Percentiles rank a stretch among this genome's conserved stretches.
Evolutionary conservation across 2,329 filamentous ascomycete genomes (phyloP).

Genomic region (Clonostachys byssicola): DNA sequence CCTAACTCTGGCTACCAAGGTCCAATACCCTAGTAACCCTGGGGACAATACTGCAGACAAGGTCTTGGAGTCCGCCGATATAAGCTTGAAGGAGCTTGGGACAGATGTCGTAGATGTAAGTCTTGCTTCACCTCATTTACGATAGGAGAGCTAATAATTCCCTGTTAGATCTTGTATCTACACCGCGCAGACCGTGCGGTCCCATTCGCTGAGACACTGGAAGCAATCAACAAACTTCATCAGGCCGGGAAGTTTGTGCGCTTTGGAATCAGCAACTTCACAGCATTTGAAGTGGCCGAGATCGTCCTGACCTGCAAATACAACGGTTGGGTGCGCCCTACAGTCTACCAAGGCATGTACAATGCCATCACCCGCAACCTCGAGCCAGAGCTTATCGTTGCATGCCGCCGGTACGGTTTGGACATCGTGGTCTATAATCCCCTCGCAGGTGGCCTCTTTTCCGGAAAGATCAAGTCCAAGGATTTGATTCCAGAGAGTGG

Average conservation of each 20-base stretch:
- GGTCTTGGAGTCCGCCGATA: constrained; percentile 62
- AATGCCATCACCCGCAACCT: constrained; percentile 74
- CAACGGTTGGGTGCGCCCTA: constrained; percentile 77
- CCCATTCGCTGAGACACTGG: constrained; percentile 76
- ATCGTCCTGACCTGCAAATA: constrained; percentile 75
- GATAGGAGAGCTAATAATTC: not conserved
- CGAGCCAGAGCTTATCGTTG: constrained; percentile 69
- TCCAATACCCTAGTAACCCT: constrained; percentile 54
- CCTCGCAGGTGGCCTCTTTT: constrained; percentile 75
- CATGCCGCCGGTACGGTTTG: constrained; percentile 71
- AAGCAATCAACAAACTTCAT: constrained; percentile 75
- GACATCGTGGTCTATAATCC: constrained; percentile 83
- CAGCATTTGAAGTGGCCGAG: constrained; percentile 84
- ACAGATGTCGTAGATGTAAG: constrained; percentile 67
- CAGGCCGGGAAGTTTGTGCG: constrained; percentile 81
- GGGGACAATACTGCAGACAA: constrained; percentile 61
- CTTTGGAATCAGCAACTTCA: constrained; percentile 79
- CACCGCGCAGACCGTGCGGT: constrained; percentile 51
- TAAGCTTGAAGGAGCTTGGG: constrained; percentile 66
- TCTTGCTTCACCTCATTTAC: not conserved
- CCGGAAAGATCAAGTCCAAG: constrained; percentile 69
- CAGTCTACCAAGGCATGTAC: constrained; percentile 86
- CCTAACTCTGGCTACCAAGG: constrained; percentile 74
- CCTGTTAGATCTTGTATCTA: constrained; percentile 27
- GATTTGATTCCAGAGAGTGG: constrained; percentile 62